Percentiles rank a stretch among this genome's conserved stretches.
phyloP scores from a whole-genome alignment of 2,329 filamentous ascomycete genomes.

The Ceratocystis eucalypticola region DNA sequence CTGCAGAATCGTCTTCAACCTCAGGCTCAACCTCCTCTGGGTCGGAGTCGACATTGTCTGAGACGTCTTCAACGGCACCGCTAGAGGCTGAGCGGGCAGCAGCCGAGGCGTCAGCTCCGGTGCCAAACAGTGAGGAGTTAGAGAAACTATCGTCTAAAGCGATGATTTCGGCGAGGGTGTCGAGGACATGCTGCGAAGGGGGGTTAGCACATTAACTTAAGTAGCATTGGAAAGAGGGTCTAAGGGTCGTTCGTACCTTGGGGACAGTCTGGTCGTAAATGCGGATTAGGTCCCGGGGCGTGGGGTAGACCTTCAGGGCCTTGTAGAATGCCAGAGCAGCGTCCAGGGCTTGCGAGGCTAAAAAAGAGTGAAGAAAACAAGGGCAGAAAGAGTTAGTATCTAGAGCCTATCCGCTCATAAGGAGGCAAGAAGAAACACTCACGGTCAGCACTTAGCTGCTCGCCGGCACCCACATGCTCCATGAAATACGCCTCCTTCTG shows the following conservation, averaged over 20 bases:
- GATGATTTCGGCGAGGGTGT: conserved; percentile 96
- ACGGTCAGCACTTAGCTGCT: conserved; percentile 73
- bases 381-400: background rate
- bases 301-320: conserved; percentile 95
- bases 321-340: conserved; percentile 95
- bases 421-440: conserved; percentile 28
- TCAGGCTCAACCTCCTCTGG: conserved; percentile 18
- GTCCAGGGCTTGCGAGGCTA: conserved; percentile 58
- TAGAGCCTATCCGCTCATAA: background rate
- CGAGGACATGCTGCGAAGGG: conserved; percentile 59
- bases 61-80: conserved; percentile 41
- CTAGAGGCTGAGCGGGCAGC: conserved; percentile 21
- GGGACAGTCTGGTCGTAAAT: conserved; percentile 99
- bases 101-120: conserved; percentile 23
- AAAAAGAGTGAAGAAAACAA: background rate
- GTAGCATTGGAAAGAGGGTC: background rate
- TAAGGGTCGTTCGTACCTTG: conserved; percentile 48
- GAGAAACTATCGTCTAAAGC: conserved; percentile 68
- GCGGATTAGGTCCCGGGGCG: conserved; percentile 78
- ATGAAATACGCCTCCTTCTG: conserved; percentile 96
- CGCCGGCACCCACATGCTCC: conserved; percentile 81
- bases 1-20: background rate
- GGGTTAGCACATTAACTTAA: background rate
- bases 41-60: conserved; percentile 21
- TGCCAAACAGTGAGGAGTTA: conserved; percentile 31